These are phyloP conservation scores for Blastomyces emzantsi DNA, from an alignment of 2,329 filamentous ascomycete species.

Conservation along the genomic window DNA sequence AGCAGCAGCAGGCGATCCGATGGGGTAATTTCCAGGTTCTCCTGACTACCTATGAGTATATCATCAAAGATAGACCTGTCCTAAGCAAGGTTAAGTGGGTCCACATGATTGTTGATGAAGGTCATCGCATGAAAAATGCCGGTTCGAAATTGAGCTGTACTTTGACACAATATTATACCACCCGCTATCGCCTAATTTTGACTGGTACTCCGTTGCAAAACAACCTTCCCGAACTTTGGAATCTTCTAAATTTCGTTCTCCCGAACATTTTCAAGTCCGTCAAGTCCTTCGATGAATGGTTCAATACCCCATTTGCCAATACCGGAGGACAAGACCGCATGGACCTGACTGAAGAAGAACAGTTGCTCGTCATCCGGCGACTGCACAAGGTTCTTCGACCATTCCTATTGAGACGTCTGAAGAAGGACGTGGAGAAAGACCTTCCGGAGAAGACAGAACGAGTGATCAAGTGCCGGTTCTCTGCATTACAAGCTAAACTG, in stretches of 20 bases:
- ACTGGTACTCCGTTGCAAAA: slow-evolving; percentile 97
- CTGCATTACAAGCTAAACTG: slow-evolving; percentile 80
- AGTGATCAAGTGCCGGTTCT: slow-evolving; percentile 99
- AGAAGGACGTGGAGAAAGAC: slow-evolving; percentile 99
- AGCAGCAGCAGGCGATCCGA: slow-evolving; percentile 86
- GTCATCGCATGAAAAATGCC: slow-evolving; percentile 98
- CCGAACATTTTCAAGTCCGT: slow-evolving; percentile 99
- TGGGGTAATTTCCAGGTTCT: slow-evolving; percentile 94
- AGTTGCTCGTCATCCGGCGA: slow-evolving; percentile 94
- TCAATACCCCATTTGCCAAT: slow-evolving; percentile 98
- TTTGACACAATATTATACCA: slow-evolving; percentile 89
- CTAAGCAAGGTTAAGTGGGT: slow-evolving; percentile 99
- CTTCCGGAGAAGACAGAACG: slow-evolving; percentile 98
- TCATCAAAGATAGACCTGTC: slow-evolving; percentile 95
- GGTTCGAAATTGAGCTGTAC: slow-evolving; percentile 94
- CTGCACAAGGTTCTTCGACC: slow-evolving; percentile 95
- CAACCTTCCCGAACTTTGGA: slow-evolving; percentile 92
- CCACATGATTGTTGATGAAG: slow-evolving; percentile 99
- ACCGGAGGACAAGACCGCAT: slow-evolving; percentile 98
- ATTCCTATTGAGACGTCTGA: slow-evolving; percentile 94
- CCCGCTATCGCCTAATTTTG: slow-evolving; percentile 89
- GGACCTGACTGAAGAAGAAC: slow-evolving; percentile 99
- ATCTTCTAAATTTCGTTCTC: slow-evolving; percentile 94
- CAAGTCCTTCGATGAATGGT: slow-evolving; percentile 99
- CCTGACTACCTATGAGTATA: slow-evolving; percentile 96